Base-by-base conservation (phyloP, 768 basidiomycete species). In the Tulasnella sp. region DNA sequence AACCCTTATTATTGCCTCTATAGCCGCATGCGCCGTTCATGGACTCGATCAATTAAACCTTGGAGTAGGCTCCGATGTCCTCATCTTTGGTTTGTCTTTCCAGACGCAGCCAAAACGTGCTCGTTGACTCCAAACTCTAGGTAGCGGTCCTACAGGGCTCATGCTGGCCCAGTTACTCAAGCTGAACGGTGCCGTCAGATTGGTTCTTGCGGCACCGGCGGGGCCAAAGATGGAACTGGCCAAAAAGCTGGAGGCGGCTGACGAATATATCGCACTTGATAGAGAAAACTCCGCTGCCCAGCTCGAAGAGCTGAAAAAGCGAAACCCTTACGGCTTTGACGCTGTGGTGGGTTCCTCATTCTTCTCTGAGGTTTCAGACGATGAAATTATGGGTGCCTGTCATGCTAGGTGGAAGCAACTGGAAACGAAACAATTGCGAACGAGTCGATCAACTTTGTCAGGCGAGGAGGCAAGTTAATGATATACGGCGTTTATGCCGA, bases 401-500 rank as follows among this genome's bases (percentile, higher is more conserved):
- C 25, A 64, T 3, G 58, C 11, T 37, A 79, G 80, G 83, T 89
- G 52, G 91, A 92, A 81, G 91, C 91, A 67, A 92, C 91, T 0
- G 95, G 95, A 39, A 91, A 92, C 38, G 93, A 95, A 83, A 90
- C 90, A 80, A 83, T 97, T 54, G 94, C 92, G n/a, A 91, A 94
- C 80, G 91, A 93, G 38, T 86, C 92, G 77, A 95, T 96, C 85
- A 90, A 95, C 84, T 95, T 94, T 80, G 95, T 97, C 34, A 87
- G 93, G 40, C 85, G 93, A 37, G 93, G 93, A 19, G 93, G 93
- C 22, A 93, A 93, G 3, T 82, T 94, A 81, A 90, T 94, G 90
- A 87, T 94, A 64, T 97, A 97, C 80, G 94, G 94, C 52, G 94
- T 96, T 49, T 97, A 96, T 81, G 91, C 90, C 82, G 91, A 95